phyloP scores from a whole-genome alignment of 148 eudicot genomes.

The Dysphania ambrosioides region DNA sequence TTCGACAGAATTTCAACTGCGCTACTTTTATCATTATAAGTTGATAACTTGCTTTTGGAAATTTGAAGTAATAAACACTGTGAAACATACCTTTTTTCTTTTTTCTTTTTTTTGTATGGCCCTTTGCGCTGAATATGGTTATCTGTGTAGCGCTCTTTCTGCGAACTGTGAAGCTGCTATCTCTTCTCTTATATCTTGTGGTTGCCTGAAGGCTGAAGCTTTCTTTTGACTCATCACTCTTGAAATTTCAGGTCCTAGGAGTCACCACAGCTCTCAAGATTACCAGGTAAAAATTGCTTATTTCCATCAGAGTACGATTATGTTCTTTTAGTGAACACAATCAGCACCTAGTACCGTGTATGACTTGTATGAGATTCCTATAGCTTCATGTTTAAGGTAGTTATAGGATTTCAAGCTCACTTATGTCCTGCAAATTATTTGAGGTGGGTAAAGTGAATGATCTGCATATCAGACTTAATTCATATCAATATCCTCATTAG shows the following conservation, averaged over 20 bases:
- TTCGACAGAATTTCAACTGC: background rate
- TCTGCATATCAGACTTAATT: background rate
- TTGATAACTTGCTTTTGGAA: background rate
- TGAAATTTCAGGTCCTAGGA: conserved; percentile 63
- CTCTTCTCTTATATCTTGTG: background rate
- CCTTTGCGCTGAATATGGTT: background rate
- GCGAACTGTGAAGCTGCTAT: background rate
- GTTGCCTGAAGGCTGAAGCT: conserved; percentile 12
- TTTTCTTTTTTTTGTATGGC: background rate
- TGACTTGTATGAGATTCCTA: background rate
- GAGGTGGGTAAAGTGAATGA: background rate
- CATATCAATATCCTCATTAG: background rate
- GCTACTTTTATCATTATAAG: background rate
- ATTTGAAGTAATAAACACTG: background rate
- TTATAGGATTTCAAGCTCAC: background rate
- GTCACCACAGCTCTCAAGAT: conserved; percentile 60
- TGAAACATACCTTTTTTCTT: background rate
- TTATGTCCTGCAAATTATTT: background rate
- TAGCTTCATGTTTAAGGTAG: background rate
- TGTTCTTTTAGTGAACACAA: too few relatives aligned
- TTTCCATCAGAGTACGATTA: conserved; percentile 5
- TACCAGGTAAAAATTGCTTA: conserved; percentile 46
- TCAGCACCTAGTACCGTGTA: background rate
- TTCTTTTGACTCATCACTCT: conserved; percentile 6
- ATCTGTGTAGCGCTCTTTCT: background rate